Conservation (phyloP, 257 asterid species). For the Euphrasia confusa region DNA sequence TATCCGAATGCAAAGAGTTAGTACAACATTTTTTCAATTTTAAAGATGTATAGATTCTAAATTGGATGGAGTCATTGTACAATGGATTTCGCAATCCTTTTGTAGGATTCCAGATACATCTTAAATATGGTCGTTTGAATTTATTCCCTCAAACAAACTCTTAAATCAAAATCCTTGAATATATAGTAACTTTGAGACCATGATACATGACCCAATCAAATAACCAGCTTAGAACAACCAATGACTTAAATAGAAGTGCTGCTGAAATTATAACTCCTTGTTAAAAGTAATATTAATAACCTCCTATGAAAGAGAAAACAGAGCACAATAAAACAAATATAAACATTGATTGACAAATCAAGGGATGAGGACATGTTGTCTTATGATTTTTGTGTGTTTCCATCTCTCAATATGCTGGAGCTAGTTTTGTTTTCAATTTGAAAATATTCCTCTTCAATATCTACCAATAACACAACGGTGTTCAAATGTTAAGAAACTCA, state of each 20-base stretch:
- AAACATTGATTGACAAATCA: neutral
- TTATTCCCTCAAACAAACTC: neutral
- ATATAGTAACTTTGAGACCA: neutral
- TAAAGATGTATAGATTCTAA: neutral
- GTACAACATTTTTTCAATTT: neutral
- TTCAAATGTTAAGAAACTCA: conserved; percentile 45
- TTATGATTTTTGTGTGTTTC: neutral
- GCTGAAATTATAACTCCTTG: neutral
- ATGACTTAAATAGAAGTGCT: neutral
- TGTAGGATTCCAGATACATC: neutral
- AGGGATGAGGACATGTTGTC: neutral
- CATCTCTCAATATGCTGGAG: conserved; percentile 1
- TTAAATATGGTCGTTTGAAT: neutral
- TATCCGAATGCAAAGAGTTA: neutral
- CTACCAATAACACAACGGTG: neutral
- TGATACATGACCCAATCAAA: neutral
- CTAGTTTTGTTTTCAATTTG: neutral
- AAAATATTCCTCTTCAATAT: neutral
- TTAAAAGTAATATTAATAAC: neutral
- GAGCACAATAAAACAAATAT: neutral
- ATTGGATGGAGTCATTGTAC: neutral
- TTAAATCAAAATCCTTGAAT: neutral
- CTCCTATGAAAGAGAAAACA: neutral
- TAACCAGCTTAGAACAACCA: neutral
- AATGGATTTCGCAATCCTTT: neutral